A percentile compares a stretch with the other conserved stretches of the same genome.
These are phyloP conservation scores for Ciborinia camelliae DNA, from an alignment of 2,329 filamentous ascomycete genomes.

Conservation along the genomic window DNA sequence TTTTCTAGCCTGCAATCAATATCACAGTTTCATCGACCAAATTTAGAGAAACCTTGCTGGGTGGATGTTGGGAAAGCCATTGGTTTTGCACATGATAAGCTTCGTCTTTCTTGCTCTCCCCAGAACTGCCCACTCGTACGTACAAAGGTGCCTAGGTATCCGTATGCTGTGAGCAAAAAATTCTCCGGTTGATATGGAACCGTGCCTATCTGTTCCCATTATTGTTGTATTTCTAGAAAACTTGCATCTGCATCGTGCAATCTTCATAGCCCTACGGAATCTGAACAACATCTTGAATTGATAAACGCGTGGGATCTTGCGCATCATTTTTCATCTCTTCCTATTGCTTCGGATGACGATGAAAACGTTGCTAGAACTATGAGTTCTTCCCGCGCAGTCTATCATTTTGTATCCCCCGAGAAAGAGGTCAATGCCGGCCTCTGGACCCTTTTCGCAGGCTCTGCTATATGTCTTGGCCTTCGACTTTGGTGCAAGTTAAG, in stretches of 20 bases:
- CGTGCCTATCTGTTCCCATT: slow-evolving; percentile 7
- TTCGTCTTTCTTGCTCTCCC: slow-evolving; percentile 1
- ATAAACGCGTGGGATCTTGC: slow-evolving; percentile 5
- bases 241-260: slow-evolving; percentile 1
- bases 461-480: slow-evolving; percentile 24
- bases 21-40: neutral
- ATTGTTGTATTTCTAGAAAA: slow-evolving; percentile 9
- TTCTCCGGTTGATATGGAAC: slow-evolving; percentile 1
- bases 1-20: slow-evolving; percentile 1
- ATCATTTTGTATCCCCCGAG: slow-evolving; percentile 25
- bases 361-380: slow-evolving; percentile 11
- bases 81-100: neutral
- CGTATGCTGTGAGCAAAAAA: neutral
- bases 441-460: slow-evolving; percentile 26
- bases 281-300: neutral
- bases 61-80: neutral
- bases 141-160: neutral
- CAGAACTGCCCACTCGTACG: neutral
- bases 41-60: neutral
- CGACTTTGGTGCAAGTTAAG: slow-evolving; percentile 26
- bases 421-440: slow-evolving; percentile 25
- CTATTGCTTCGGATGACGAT: neutral
- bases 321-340: neutral
- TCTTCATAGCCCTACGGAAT: neutral
- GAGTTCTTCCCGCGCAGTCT: slow-evolving; percentile 20